Conservation (phyloP, 352 stramenopile genomes). For the Phytophthora fragariaefolia region DNA sequence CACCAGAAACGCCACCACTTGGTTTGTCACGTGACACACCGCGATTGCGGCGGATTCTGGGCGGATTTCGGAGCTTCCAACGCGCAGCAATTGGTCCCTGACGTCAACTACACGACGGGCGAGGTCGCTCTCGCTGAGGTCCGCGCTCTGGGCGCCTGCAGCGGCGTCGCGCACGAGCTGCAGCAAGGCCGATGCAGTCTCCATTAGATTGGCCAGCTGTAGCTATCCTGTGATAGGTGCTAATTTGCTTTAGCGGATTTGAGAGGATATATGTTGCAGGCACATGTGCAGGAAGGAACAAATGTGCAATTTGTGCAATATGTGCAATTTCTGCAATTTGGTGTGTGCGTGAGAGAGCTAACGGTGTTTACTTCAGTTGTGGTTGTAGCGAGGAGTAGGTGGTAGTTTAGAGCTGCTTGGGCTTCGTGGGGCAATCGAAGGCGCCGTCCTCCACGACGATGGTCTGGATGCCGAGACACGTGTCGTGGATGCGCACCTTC, state of each 20-base stretch:
- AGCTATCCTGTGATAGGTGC: not conserved
- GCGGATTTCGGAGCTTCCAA: slow-evolving; percentile 1
- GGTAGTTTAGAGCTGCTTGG: slow-evolving; percentile 42
- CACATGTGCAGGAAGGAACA: too few species aligned
- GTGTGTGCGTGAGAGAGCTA: too few species aligned
- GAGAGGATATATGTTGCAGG: too few species aligned
- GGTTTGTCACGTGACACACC: slow-evolving; percentile 30
- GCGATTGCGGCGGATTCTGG: slow-evolving; percentile 16
- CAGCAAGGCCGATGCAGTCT: slow-evolving; percentile 21
- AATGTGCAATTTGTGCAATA: too few species aligned
- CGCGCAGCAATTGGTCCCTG: slow-evolving; percentile 23
- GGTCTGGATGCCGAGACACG: slow-evolving; percentile 69
- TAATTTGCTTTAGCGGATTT: not conserved
- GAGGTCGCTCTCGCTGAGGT: slow-evolving; percentile 28
- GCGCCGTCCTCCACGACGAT: slow-evolving; percentile 56
- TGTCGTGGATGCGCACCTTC: slow-evolving; percentile 59
- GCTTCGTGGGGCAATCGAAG: slow-evolving; percentile 29
- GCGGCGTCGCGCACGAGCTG: slow-evolving; percentile 22
- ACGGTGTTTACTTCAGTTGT: slow-evolving; percentile 11
- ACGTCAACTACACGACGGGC: slow-evolving; percentile 14
- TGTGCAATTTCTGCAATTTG: too few species aligned
- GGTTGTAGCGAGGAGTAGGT: too few species aligned
- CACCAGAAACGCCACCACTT: slow-evolving; percentile 33
- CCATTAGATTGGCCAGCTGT: slow-evolving; percentile 22
- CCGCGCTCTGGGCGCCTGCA: slow-evolving; percentile 13